Base-by-base conservation (phyloP, 495 filamentous ascomycete genomes). In the Penicillium psychrofluorescens region DNA sequence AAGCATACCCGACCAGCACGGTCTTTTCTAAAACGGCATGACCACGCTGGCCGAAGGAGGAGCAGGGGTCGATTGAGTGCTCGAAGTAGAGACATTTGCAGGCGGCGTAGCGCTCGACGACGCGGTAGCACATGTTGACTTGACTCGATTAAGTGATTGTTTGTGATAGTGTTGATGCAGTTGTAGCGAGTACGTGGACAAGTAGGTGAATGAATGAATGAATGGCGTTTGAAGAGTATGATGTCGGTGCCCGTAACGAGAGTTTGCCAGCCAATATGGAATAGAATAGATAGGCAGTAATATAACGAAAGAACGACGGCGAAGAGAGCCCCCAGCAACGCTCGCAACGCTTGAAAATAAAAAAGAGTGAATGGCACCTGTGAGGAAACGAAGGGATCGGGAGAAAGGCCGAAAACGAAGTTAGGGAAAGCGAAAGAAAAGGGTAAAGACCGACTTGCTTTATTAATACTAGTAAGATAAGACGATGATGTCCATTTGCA, bases 21-120 rank as follows among this genome's bases (percentile, higher is more conserved):
- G 77, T 80, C 53, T 80, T 83, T 59, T 88, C 85, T 46, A 88
- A 78, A 45, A 89, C 66, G 7, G 52, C 41, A 54, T 95, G 88
- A 30, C 85, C 84, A 41, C 77, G 75, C 43, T 83, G 85, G 37
- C 83, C 81, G 54, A 82, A 83, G 36, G 79, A 72, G 16, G 75
- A 58, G 57, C 86, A 91, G 43, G 83, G 83, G 49, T 91, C 86
- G 46, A 88, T 71, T 12, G 81, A 77, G 62, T 91, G 86, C 43
- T 80, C 72, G 70, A 86, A 85, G 70, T 91, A 91, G 51, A 88
- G 70, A 59, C 86, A 91, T 46, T 78, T 74, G 77, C 86, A 91
- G 44, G 80, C 86, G 4, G 87, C 80, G 65, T 84, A 91, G 36
- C 80, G 80, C 54, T 89, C 85, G 55, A 85, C 67, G 43, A 89